phyloP scores from a whole-genome alignment of 805 yeast species.

The Zygosaccharomyces gambellarensis region DNA sequence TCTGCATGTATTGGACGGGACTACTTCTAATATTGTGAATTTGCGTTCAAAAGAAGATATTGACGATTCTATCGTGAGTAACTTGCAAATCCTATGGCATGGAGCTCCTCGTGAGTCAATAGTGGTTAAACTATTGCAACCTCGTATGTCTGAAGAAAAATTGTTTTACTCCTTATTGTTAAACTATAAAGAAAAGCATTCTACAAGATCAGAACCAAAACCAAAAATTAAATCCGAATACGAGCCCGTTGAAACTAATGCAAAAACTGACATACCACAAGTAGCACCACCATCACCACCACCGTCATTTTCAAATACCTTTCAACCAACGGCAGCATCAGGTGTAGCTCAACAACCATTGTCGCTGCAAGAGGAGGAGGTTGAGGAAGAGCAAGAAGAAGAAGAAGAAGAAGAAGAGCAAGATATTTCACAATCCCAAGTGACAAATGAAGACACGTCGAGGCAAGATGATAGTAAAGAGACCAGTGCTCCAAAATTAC shows the following conservation, averaged over 20 bases:
- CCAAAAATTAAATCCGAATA: neutral
- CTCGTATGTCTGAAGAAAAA: slow-evolving; percentile 66
- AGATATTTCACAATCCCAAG: neutral
- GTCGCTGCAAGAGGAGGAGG: neutral
- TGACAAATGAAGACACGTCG: neutral
- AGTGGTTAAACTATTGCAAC: slow-evolving; percentile 48
- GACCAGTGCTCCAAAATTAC: slow-evolving; percentile 25
- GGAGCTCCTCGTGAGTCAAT: slow-evolving; percentile 61
- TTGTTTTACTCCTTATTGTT: slow-evolving; percentile 70
- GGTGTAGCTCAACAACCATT: neutral
- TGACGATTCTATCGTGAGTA: slow-evolving; percentile 69
- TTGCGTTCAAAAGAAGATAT: slow-evolving; percentile 43
- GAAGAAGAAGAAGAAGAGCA: neutral
- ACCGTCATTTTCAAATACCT: neutral
- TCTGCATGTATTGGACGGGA: slow-evolving; percentile 21
- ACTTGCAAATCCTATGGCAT: slow-evolving; percentile 75
- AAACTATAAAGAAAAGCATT: slow-evolving; percentile 70
- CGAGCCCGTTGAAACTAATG: neutral
- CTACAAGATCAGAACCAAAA: slow-evolving; percentile 5
- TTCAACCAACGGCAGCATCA: neutral
- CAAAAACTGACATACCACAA: neutral
- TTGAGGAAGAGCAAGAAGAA: neutral
- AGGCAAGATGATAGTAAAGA: slow-evolving; percentile 6
- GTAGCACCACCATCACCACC: neutral
- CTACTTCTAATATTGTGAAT: slow-evolving; percentile 14